phyloP scores from a whole-genome alignment of 2,329 filamentous ascomycete species.

The Ascochyta koolunga region DNA sequence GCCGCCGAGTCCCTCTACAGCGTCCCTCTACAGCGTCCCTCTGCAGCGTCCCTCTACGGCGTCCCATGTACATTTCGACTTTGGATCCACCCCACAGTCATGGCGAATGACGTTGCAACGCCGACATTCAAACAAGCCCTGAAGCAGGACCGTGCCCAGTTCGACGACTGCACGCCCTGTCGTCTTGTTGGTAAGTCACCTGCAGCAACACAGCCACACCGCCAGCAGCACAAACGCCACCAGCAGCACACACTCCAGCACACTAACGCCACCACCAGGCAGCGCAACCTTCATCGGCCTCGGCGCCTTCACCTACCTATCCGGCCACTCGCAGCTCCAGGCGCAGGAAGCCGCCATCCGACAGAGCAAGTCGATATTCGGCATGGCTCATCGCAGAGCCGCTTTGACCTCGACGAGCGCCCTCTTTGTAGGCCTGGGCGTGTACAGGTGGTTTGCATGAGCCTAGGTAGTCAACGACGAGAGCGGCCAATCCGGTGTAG shows the following conservation, averaged over 20 bases:
- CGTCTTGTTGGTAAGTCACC: constrained; percentile 66
- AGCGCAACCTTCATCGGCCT: constrained; percentile 54
- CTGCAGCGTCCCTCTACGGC: too few species aligned
- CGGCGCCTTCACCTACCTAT: constrained; percentile 54
- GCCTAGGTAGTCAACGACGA: too few species aligned
- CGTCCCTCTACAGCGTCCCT: too few species aligned
- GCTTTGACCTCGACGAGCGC: constrained; percentile 50
- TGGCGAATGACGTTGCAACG: constrained; percentile 21
- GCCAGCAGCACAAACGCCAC: too few species aligned
- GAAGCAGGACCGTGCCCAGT: constrained; percentile 41
- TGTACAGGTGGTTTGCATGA: constrained; percentile 51
- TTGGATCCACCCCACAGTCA: constrained; percentile 6
- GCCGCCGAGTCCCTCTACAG: too few species aligned
- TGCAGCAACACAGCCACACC: too few species aligned
- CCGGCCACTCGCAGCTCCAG: constrained; percentile 53
- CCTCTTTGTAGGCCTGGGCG: constrained; percentile 51
- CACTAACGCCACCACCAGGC: constrained; percentile 37
- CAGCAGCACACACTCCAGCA: too few species aligned
- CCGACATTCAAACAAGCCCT: constrained; percentile 40
- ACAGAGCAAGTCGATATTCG: constrained; percentile 50
- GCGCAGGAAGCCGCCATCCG: constrained; percentile 50
- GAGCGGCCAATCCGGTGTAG: too few species aligned
- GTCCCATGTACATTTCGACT: too few species aligned
- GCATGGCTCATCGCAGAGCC: constrained; percentile 48
- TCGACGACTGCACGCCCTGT: constrained; percentile 73